Percentiles rank a stretch among this genome's conserved stretches.
Conservation (phyloP, 352 stramenopile genomes). For the Pythium biforme region DNA sequence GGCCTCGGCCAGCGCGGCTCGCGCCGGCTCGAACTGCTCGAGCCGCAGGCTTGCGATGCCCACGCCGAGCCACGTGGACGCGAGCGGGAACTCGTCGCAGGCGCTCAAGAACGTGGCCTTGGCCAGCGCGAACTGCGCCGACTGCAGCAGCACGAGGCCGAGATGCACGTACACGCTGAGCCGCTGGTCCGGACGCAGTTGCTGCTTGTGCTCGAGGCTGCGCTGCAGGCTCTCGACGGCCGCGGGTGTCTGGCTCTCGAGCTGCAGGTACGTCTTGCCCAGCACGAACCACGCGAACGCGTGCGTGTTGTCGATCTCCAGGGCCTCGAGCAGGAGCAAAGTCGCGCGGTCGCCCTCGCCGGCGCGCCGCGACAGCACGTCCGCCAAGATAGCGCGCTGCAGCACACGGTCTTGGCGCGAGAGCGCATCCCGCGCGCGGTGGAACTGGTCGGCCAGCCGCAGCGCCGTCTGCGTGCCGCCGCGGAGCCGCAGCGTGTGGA, state of each 20-base stretch:
- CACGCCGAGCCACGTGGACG: slow-evolving; percentile 77
- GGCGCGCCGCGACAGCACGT: slow-evolving; percentile 31
- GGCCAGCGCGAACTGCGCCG: slow-evolving; percentile 53
- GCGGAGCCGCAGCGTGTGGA: slow-evolving; percentile 45
- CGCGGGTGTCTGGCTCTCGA: slow-evolving; percentile 39
- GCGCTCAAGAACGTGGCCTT: slow-evolving; percentile 55
- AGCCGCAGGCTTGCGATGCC: slow-evolving; percentile 68
- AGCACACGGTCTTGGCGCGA: slow-evolving; percentile 45
- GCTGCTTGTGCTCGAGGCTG: slow-evolving; percentile 34
- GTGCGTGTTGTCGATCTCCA: slow-evolving; percentile 56
- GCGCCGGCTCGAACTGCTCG: slow-evolving; percentile 54
- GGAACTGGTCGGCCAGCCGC: slow-evolving; percentile 36
- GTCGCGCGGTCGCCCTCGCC: slow-evolving; percentile 23
- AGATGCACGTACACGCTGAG: slow-evolving; percentile 56
- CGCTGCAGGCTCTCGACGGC: slow-evolving; percentile 57
- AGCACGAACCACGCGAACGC: slow-evolving; percentile 59
- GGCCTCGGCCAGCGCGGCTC: slow-evolving; percentile 67
- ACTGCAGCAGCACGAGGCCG: slow-evolving; percentile 60
- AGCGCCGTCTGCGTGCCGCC: slow-evolving; percentile 35
- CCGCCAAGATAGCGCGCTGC: slow-evolving; percentile 47
- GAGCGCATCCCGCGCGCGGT: slow-evolving; percentile 39
- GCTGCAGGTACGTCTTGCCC: slow-evolving; percentile 41
- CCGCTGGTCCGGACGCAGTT: slow-evolving; percentile 32
- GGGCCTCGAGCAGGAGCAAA: slow-evolving; percentile 47
- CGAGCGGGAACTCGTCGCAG: slow-evolving; percentile 60